Percentiles rank a stretch among this genome's conserved stretches.
phyloP scores from a whole-genome alignment of 345 rosid species.

The Dimocarpus longan region DNA sequence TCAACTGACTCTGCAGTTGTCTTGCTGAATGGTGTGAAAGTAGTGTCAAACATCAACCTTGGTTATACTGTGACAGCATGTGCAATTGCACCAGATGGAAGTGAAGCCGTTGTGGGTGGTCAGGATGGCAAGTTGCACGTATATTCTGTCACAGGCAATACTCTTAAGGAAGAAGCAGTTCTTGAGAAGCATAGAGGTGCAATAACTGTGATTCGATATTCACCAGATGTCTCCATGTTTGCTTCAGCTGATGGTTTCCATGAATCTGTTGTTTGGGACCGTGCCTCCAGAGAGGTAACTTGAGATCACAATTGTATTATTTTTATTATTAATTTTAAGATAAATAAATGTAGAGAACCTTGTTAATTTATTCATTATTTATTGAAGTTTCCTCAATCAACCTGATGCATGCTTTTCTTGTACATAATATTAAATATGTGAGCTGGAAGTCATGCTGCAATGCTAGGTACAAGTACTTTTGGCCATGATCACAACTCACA shows the following conservation, averaged over 20 bases:
- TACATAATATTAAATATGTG: not conserved
- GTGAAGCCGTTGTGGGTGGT: slow-evolving; percentile 70
- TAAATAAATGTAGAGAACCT: not conserved
- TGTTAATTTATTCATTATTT: not conserved
- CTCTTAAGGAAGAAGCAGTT: slow-evolving; percentile 57
- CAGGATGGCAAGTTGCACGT: slow-evolving; percentile 74
- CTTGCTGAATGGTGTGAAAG: slow-evolving; percentile 51
- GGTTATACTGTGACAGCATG: slow-evolving; percentile 64
- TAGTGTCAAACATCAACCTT: slow-evolving; percentile 49
- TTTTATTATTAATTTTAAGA: not conserved
- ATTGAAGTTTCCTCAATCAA: not conserved
- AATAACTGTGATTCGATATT: slow-evolving; percentile 59
- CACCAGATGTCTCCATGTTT: slow-evolving; percentile 76
- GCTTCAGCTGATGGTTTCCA: slow-evolving; percentile 70
- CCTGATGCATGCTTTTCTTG: not conserved
- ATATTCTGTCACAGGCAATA: slow-evolving; percentile 57
- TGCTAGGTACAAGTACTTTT: not conserved
- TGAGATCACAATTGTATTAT: slow-evolving; percentile 5
- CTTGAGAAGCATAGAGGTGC: slow-evolving; percentile 75
- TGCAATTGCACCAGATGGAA: slow-evolving; percentile 65
- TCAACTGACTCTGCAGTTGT: slow-evolving; percentile 62
- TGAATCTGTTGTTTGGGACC: slow-evolving; percentile 77
- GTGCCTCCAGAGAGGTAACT: slow-evolving; percentile 56
- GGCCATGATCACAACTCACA: too few relatives aligned
- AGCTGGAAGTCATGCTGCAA: not conserved